Percentiles rank a stretch among this genome's conserved stretches.
Conservation (phyloP, 345 rosid genomes). For the Passiflora organensis region DNA sequence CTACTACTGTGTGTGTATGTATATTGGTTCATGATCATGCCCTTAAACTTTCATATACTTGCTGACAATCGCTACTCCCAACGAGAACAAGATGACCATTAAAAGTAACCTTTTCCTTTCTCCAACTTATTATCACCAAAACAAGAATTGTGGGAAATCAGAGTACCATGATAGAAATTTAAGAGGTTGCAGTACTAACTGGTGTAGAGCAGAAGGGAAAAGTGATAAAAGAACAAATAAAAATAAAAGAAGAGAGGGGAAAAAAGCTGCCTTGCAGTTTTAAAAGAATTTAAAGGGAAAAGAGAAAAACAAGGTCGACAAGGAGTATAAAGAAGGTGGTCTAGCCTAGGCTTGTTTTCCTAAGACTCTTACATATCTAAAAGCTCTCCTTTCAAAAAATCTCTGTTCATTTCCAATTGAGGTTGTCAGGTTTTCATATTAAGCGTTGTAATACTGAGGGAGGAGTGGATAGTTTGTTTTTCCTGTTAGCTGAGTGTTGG, state of each 20-base stretch:
- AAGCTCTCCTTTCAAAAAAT: slow-evolving; percentile 17
- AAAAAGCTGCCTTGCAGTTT: too few relatives aligned
- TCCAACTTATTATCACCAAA: slow-evolving; percentile 17
- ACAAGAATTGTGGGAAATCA: slow-evolving; percentile 21
- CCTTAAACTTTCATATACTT: slow-evolving; percentile 1
- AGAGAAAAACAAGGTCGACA: too few relatives aligned
- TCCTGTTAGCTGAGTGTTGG: too few relatives aligned
- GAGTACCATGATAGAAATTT: too few relatives aligned
- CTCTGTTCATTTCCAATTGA: slow-evolving; percentile 3
- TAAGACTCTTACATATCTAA: slow-evolving; percentile 27
- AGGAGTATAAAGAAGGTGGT: slow-evolving; percentile 43
- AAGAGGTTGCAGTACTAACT: too few relatives aligned
- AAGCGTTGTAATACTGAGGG: not conserved
- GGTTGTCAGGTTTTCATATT: slow-evolving; percentile 5
- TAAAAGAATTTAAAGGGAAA: too few relatives aligned
- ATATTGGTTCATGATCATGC: slow-evolving; percentile 29
- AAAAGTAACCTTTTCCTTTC: slow-evolving; percentile 6
- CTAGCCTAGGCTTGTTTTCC: slow-evolving; percentile 29
- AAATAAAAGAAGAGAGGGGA: slow-evolving; percentile 9
- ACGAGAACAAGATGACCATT: slow-evolving; percentile 23
- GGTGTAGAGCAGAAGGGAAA: slow-evolving; percentile 4
- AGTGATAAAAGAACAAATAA: slow-evolving; percentile 24
- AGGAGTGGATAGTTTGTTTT: too few relatives aligned
- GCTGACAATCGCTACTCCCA: slow-evolving; percentile 26
- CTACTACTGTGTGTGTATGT: too few relatives aligned